Base-by-base conservation (phyloP, 345 rosid genomes). In the Turnera subulata region DNA sequence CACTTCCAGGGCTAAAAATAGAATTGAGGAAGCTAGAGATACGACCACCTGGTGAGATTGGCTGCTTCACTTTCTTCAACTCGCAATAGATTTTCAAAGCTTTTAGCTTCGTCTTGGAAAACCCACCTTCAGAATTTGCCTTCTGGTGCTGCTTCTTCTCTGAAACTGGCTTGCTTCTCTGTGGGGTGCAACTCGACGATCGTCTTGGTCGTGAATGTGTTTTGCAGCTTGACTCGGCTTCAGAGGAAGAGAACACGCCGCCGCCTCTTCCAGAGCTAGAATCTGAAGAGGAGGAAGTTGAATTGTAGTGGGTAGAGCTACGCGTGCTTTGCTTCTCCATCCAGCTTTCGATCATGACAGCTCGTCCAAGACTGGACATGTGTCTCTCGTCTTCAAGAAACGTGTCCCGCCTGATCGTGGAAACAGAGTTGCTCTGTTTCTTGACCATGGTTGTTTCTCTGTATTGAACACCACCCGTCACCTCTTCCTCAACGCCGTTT, bases 41-140 rank as follows among this genome's bases (percentile, higher is more conserved):
- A 35, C 89, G 80, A 4, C 80, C 83, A 1, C 97, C 87, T 0
- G 97, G 97, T 6, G 95, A 90, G 21, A 80, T 63, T 29, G 93
- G 97, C 51, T 90, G 86, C 88, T 86, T 90, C 48, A 77, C 77
- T 61, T 69, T 86, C 81, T 84, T 83, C 19, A 82, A 38, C 65
- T 85, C 88, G 1, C 81, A 71, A 46, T 75, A 68, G 45, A 88
- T 73, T 65, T 77, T 85, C 64, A 77, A 22, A 0, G 82, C 86
- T 66, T 73, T 62, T 21, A 78, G 70, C 63, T 82, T 89, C 1
- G 83, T 82, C 69, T 70, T 84, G 2, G 70, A 37, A 39, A 84
- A 77, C 15, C 84, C 81, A 16, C 64, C 76, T 57, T 69, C 80
- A 25, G 65, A 45, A 42, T 65, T 60, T 1, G 49, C 29, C 51